phyloP scores from a whole-genome alignment of 495 filamentous ascomycete genomes.

The Aspergillus wentii region DNA sequence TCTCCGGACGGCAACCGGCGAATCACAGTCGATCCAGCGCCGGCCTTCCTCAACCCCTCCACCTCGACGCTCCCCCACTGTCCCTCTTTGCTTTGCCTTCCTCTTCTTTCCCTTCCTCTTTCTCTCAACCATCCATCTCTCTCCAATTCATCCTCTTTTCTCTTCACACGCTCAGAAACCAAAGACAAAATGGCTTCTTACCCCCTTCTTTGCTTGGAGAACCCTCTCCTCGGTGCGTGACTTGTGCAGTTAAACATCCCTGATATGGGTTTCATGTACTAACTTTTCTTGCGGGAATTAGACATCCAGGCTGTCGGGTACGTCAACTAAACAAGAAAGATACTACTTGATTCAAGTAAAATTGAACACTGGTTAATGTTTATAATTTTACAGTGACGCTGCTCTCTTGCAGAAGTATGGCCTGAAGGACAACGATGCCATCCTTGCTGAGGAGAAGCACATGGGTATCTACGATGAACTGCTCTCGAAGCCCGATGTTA shows the following conservation, averaged over 20 bases:
- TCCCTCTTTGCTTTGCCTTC: constrained; percentile 1
- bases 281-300: constrained; percentile 26
- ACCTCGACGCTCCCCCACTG: too few relatives aligned
- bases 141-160: neutral
- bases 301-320: constrained; percentile 90
- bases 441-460: constrained; percentile 91
- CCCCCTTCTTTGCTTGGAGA: constrained; percentile 86
- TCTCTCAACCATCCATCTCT: constrained; percentile 1
- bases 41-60: too few relatives aligned
- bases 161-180: neutral
- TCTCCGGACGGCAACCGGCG: neutral
- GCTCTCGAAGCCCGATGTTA: constrained; percentile 77
- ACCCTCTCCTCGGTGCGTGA: constrained; percentile 83
- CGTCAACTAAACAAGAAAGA: too few relatives aligned
- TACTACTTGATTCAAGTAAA: constrained; percentile 1
- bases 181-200: constrained; percentile 65
- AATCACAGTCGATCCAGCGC: too few relatives aligned
- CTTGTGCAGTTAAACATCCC: too few relatives aligned
- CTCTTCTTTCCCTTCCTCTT: constrained; percentile 9
- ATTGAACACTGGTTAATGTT: constrained; percentile 3
- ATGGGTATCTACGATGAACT: constrained; percentile 87
- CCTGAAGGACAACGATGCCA: constrained; percentile 93
- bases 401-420: constrained; percentile 85
- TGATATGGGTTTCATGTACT: too few relatives aligned
- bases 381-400: constrained; percentile 41